Evolutionary conservation across 2,329 filamentous ascomycete genomes (phyloP).

Genomic region (Fonsecaea pedrosoi): DNA sequence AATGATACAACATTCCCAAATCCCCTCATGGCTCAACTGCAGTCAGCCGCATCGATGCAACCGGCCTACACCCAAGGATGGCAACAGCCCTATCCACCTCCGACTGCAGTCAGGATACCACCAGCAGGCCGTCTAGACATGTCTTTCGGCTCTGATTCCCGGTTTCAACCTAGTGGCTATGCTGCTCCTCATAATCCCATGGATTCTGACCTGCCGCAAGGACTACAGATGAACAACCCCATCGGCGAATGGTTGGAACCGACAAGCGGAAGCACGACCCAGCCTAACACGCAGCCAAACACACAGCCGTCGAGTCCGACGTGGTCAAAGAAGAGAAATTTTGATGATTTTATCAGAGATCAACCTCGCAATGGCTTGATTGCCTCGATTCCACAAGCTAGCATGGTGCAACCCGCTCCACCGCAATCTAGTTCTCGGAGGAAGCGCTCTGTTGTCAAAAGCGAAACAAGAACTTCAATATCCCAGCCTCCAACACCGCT

Average conservation of each 20-base stretch:
- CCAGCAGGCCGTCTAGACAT: conserved; percentile 27
- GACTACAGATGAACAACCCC: conserved; percentile 28
- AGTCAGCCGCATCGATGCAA: conserved; percentile 30
- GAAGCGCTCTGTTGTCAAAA: conserved; percentile 30
- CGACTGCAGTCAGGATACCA: conserved; percentile 21
- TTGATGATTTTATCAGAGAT: conserved; percentile 36
- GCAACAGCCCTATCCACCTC: conserved; percentile 32
- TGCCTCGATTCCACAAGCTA: conserved; percentile 18
- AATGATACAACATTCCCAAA: conserved; percentile 20
- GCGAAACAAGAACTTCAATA: conserved; percentile 17
- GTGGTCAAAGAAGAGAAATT: conserved; percentile 38
- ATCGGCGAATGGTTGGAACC: conserved; percentile 33
- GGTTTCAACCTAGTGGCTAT: conserved; percentile 37
- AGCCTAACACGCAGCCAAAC: conserved; percentile 37
- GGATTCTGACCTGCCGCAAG: conserved; percentile 35
- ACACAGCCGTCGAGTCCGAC: conserved; percentile 40
- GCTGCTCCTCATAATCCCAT: conserved; percentile 34
- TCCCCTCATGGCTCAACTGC: conserved; percentile 26
- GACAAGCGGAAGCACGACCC: conserved; percentile 31
- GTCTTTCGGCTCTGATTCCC: conserved; percentile 37
- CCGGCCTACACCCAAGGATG: conserved; percentile 31
- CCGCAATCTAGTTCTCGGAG: conserved; percentile 21
- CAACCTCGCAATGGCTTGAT: conserved; percentile 30
- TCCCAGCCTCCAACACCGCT: conserved; percentile 34
- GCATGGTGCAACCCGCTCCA: conserved; percentile 20